Evolutionary conservation across 805 yeast genomes (phyloP), one percentile per base, ranked within the genome.

Genomic region (Metschnikowia kunwiensis): DNA sequence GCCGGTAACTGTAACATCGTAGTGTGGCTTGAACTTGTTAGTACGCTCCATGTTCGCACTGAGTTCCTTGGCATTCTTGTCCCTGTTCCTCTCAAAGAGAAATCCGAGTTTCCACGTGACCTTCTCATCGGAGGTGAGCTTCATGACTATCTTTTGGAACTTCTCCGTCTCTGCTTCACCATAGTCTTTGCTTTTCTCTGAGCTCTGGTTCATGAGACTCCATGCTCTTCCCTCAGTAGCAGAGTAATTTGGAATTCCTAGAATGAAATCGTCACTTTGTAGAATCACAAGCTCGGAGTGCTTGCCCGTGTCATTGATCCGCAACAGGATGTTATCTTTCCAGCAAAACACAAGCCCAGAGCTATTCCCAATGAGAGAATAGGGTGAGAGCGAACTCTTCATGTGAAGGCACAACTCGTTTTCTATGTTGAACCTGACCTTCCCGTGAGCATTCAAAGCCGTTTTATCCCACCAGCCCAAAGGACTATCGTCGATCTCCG

Each of bases 61-160:
- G 6, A 31, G 71, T 60, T 17, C 65, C 53, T 30, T 38, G 1
- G 46, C 42, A 1, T 55, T 32, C 11, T 51, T 50, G 19, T 61
- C 57, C 19, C 55, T 55, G 36, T 82, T 82, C 41, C 83, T 62
- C 55, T 87, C 95, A 60, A 86, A 86, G 14, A 74, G 45, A 48
- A 85, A 61, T 0, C 96, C 96, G 31, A 82, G 61, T 23, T 70
- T 75, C 96, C 96, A 88, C n/a, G 63, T 55, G 5, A 88, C 93
- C 25, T 68, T 63, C 19, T 88, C 88, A 8, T 70, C 60, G 0
- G 70, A 65, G 1, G 69, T 63, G 19, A 88, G 65, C 46, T 75
- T 78, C 74, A 85, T 72, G 0, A 70, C 65, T 7, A 54, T 51
- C 47, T 73, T 74, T 14, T 53, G 60, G 24, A 63, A 57, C 35